Evolutionary conservation across 495 filamentous ascomycete genomes (phyloP).

Genomic region (Articulospora tetracladia): DNA sequence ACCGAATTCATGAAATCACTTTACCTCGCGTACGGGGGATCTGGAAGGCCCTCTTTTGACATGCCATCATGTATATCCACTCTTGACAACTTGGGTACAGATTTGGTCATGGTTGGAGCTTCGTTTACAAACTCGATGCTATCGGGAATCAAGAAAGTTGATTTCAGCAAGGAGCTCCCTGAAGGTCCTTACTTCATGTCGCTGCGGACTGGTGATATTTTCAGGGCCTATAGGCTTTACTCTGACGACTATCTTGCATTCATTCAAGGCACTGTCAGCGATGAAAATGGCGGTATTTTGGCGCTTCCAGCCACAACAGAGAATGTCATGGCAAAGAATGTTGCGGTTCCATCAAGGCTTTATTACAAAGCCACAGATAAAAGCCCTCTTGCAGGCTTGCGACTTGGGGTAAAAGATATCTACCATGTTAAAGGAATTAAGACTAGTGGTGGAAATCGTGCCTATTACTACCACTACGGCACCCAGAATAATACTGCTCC

Average conservation of each 20-base stretch:
- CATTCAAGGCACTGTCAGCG: conserved; percentile 28
- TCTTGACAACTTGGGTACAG: no score
- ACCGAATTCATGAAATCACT: not conserved
- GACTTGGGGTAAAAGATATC: conserved; percentile 58
- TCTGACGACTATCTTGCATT: conserved; percentile 41
- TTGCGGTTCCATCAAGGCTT: conserved; percentile 48
- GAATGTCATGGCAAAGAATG: no score
- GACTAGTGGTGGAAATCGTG: conserved; percentile 48
- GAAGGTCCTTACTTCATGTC: conserved; percentile 37
- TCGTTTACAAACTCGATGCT: not conserved
- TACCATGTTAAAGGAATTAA: conserved; percentile 49
- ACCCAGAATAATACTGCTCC: conserved; percentile 38
- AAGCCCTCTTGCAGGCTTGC: conserved; percentile 41
- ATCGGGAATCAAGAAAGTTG: not conserved
- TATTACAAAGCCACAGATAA: conserved; percentile 37
- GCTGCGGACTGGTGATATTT: conserved; percentile 29
- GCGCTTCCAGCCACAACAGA: no score
- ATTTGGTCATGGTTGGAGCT: no score
- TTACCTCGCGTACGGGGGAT: not conserved
- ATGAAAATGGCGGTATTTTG: no score
- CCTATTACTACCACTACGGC: conserved; percentile 47
- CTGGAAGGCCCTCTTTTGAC: not conserved
- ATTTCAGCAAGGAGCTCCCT: not conserved
- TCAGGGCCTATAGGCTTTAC: conserved; percentile 42
- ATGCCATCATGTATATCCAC: not conserved